Evolutionary conservation across 495 filamentous ascomycete genomes (phyloP), one percentile per base, ranked within the genome.

Genomic region (Chaetomidium leptoderma): DNA sequence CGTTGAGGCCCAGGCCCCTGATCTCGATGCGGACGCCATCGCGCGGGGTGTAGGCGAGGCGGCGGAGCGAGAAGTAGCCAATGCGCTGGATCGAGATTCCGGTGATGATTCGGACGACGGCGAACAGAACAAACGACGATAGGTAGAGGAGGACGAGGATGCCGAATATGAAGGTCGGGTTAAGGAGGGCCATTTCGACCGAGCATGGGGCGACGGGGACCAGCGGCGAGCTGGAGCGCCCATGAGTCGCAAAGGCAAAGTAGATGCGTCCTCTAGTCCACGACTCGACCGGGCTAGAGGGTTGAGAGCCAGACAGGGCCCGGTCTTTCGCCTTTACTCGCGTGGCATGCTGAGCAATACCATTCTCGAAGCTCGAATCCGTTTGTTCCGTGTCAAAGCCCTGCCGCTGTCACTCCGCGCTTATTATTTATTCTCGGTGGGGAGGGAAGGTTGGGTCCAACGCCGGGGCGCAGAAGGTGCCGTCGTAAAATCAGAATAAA

Each of bases 41-140:
- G 69, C 75, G 83, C 21, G 90, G 90, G 14, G 87, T 86, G 72
- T 95, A 97, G 52, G 89, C 84, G 50, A 97, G 88, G 53, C 92
- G 87, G 59, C 91, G 86, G 49, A 99, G 77, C 27, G 91, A 95
- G 59, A 92, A 86, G 63, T 92, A 96, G 27, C 93, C 93, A 50
- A 97, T 78, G 49, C 93, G 86, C 72, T 99, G 93, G 61, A 99
- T 96, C 2, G 93, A 99, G 39, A 99, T 77, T 53, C 93, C 95
- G 54, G 92, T 97, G 54, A 93, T 71, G 63, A 97, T 90, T 19
- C 93, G 90, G 57, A 97, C 75, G 60, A 97, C 82, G 59, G 95
- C 93, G 72, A 99, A 96, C 54, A 97, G 71, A 53, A 97, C 83
- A 67, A 99, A 97, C 57, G 91, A 89, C 59, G 83, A 86, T 23